Evolutionary conservation across 176 grass and related monocot species (phyloP).

Genomic region (Rhynchospora breviuscula): DNA sequence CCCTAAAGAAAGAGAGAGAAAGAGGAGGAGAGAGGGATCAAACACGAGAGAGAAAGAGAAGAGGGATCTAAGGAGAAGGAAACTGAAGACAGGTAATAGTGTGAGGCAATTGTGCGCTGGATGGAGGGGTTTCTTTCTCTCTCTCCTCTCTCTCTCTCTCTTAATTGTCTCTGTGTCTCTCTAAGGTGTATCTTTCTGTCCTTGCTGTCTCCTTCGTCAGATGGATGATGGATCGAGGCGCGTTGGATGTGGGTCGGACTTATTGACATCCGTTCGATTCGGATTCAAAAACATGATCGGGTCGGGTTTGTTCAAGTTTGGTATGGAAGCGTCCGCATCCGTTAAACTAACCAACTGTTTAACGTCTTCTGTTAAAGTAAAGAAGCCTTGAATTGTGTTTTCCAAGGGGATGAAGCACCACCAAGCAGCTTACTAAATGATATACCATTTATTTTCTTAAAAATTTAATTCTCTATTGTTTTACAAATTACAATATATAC

Average conservation of each 20-base stretch:
- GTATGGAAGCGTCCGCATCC: background rate
- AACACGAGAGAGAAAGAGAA: background rate
- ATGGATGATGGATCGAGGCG: slow-evolving; percentile 15
- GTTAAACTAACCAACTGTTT: slow-evolving; percentile 15
- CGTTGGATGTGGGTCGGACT: background rate
- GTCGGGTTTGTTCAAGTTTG: background rate
- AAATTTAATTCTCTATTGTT: too few species aligned
- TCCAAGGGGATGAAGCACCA: too few species aligned
- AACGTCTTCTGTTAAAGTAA: slow-evolving; percentile 9
- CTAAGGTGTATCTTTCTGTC: slow-evolving; percentile 24
- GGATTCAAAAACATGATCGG: background rate
- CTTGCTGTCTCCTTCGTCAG: slow-evolving; percentile 24
- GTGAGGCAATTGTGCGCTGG: slow-evolving; percentile 27
- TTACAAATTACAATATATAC: too few species aligned
- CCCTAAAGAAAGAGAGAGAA: background rate
- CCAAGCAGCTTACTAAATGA: background rate
- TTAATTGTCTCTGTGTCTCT: slow-evolving; percentile 16
- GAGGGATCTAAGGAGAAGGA: slow-evolving; percentile 17
- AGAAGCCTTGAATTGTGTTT: background rate
- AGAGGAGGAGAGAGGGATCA: background rate
- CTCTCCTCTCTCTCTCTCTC: background rate
- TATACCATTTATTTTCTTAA: background rate
- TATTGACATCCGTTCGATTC: background rate
- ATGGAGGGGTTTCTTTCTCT: slow-evolving; percentile 1
- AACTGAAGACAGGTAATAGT: slow-evolving; percentile 17